phyloP scores from a whole-genome alignment of 495 filamentous ascomycete genomes.

The Lasiosphaeria ovina region DNA sequence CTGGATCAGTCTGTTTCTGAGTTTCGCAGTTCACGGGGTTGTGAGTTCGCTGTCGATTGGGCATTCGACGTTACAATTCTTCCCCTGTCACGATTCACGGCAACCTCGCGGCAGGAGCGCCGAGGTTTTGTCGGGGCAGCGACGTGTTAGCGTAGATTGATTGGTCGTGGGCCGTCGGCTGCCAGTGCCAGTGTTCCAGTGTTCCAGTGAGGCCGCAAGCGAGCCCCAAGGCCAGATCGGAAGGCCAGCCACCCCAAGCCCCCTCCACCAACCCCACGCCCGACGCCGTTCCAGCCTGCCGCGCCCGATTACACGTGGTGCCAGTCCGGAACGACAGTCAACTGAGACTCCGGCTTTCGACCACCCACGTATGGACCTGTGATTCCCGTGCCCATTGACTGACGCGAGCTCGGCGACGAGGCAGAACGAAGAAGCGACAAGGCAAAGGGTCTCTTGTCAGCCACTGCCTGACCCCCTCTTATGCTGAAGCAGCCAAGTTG shows the following conservation, averaged over 20 bases:
- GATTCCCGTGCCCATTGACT: slow-evolving; percentile 8
- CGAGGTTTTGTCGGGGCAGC: slow-evolving; percentile 8
- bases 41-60: not conserved
- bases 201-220: not conserved
- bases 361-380: slow-evolving; percentile 20
- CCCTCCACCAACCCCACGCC: slow-evolving; percentile 25
- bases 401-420: not conserved
- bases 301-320: slow-evolving; percentile 40
- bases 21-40: not conserved
- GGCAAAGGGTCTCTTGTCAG: not conserved
- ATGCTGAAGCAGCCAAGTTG: not conserved
- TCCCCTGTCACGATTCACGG: not conserved
- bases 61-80: not conserved
- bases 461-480: slow-evolving; percentile 6
- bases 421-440: slow-evolving; percentile 1
- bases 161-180: slow-evolving; percentile 3
- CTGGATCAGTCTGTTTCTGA: not conserved
- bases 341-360: slow-evolving; percentile 19
- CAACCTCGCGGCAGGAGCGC: too few relatives aligned
- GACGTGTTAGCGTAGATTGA: slow-evolving; percentile 4
- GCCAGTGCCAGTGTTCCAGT: not conserved
- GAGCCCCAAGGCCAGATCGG: slow-evolving; percentile 2
- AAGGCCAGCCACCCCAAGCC: slow-evolving; percentile 7
- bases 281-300: slow-evolving; percentile 16
- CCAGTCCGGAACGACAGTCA: slow-evolving; percentile 29